Conservation (phyloP, 305 asterid genomes). For the Fraxinus nigra region DNA sequence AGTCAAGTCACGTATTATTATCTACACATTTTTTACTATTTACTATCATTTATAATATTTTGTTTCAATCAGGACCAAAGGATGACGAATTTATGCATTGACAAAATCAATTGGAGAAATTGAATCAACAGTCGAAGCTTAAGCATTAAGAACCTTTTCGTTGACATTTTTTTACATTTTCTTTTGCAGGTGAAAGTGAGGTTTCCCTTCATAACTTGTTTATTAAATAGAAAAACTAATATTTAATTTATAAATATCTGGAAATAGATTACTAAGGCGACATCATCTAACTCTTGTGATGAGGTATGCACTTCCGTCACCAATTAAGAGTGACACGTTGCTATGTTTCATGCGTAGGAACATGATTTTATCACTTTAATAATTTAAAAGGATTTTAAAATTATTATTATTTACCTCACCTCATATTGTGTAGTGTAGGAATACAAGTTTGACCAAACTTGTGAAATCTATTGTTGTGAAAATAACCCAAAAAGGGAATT, state of each 20-base stretch:
- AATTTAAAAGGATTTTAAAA: not conserved
- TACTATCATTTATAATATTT: not conserved
- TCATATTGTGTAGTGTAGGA: not conserved
- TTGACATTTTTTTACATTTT: not conserved
- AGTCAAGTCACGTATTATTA: too few relatives aligned
- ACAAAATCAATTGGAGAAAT: not conserved
- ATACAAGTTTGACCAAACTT: not conserved
- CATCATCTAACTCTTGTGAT: not conserved
- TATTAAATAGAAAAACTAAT: too few relatives aligned
- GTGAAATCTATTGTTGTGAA: not conserved
- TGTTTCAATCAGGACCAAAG: not conserved
- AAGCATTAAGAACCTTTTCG: not conserved
- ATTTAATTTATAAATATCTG: not conserved
- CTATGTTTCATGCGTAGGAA: not conserved
- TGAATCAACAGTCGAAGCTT: not conserved
- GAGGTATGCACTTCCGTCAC: slow-evolving; percentile 4
- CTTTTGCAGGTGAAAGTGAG: not conserved
- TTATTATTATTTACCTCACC: too few relatives aligned
- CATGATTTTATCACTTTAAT: not conserved
- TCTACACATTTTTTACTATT: not conserved
- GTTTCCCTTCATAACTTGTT: not conserved
- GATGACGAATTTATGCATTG: not conserved
- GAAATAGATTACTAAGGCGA: not conserved
- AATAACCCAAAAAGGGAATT: not conserved
- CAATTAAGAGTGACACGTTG: not conserved